Evolutionary conservation across 768 basidiomycete genomes (phyloP).

Genomic region (Auricularia sp.): DNA sequence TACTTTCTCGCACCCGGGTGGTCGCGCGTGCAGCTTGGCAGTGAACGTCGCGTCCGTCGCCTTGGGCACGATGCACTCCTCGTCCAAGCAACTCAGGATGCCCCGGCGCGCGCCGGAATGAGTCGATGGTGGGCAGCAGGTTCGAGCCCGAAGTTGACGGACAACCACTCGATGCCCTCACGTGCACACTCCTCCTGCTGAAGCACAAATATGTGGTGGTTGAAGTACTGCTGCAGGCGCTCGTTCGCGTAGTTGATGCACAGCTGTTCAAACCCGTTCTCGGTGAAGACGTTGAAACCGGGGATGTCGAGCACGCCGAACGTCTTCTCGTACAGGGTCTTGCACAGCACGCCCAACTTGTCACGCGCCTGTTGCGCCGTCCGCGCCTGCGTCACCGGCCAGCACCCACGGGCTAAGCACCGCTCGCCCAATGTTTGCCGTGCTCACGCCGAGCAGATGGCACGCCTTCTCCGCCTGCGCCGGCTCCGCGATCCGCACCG

Average conservation of each 20-base stretch:
- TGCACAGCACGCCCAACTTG: slow-evolving; percentile 83
- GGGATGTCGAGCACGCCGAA: slow-evolving; percentile 99
- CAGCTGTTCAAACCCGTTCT: slow-evolving; percentile 94
- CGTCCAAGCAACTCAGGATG: slow-evolving; percentile 86
- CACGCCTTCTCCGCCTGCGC: slow-evolving; percentile 76
- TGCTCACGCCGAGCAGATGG: slow-evolving; percentile 81
- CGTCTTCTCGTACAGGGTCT: slow-evolving; percentile 94
- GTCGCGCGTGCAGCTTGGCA: slow-evolving; percentile 65
- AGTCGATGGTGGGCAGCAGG: slow-evolving; percentile 96
- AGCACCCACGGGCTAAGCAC: slow-evolving; percentile 83
- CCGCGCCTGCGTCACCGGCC: slow-evolving; percentile 88
- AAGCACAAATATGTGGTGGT: slow-evolving; percentile 98
- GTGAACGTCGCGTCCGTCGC: slow-evolving; percentile 93
- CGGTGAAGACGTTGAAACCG: slow-evolving; percentile 92
- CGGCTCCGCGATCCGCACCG: slow-evolving; percentile 61
- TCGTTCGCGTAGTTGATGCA: slow-evolving; percentile 99
- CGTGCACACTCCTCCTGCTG: slow-evolving; percentile 98
- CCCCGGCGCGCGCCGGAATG: slow-evolving; percentile 81
- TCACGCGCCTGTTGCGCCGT: slow-evolving; percentile 87
- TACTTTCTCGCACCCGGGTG: slow-evolving; percentile 82
- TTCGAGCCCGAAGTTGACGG: slow-evolving; percentile 97
- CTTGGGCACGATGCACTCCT: slow-evolving; percentile 99
- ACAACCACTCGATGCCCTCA: slow-evolving; percentile 97
- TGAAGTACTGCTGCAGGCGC: slow-evolving; percentile 95
- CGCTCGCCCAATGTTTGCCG: slow-evolving; percentile 80